phyloP scores from a whole-genome alignment of 1,284 basidiomycete genomes.

The Ceratobasidium sp. region DNA sequence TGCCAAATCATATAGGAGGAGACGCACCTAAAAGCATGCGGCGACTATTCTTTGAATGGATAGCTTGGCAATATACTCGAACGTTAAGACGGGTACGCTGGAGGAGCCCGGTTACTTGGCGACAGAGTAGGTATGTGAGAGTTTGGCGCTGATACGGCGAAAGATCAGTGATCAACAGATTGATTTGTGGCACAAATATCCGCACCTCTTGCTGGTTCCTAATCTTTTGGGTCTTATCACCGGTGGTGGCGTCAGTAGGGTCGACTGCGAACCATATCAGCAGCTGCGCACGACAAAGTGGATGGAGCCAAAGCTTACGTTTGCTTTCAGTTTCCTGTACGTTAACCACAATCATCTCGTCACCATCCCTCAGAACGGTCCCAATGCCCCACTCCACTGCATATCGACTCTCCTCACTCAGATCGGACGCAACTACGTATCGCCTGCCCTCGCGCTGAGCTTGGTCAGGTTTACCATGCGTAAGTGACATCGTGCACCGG shows the following conservation, averaged over 20 bases:
- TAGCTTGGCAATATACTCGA: conserved; percentile 90
- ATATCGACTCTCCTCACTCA: conserved; percentile 92
- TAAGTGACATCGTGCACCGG: conserved; percentile 90
- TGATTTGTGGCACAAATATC: conserved; percentile 21
- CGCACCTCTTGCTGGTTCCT: conserved; percentile 89
- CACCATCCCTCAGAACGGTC: conserved; percentile 94
- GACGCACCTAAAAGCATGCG: conserved; percentile 87
- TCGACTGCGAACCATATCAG: conserved; percentile 71
- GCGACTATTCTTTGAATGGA: conserved; percentile 94
- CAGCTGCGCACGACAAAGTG: conserved; percentile 42
- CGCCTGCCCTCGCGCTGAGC: conserved; percentile 61
- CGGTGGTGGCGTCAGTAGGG: conserved; percentile 73
- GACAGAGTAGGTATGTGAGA: conserved; percentile 86
- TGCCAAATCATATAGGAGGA: background rate
- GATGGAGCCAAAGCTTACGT: conserved; percentile 63
- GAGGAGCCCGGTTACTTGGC: conserved; percentile 89
- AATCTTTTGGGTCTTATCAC: conserved; percentile 82
- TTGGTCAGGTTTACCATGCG: conserved; percentile 67
- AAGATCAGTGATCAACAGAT: conserved; percentile 28
- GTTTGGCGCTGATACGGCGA: conserved; percentile 78
- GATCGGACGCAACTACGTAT: conserved; percentile 94
- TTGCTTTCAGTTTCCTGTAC: conserved; percentile 95
- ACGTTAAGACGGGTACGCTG: conserved; percentile 92
- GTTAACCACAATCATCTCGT: conserved; percentile 91
- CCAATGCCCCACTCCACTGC: conserved; percentile 97